phyloP scores from a whole-genome alignment of 108 stramenopile genomes.

The Nitzschia sp. region DNA sequence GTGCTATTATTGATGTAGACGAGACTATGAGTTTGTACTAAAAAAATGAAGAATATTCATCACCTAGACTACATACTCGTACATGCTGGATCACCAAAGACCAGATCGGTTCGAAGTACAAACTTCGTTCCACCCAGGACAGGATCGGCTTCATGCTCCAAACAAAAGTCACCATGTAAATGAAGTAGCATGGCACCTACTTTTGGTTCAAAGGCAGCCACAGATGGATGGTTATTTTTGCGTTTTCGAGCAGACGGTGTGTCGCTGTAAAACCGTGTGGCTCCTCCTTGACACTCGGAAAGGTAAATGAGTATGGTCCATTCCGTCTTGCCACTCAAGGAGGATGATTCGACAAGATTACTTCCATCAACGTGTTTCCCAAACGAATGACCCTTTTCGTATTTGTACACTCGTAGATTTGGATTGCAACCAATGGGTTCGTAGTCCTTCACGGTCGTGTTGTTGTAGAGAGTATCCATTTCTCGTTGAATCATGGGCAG shows the following conservation, averaged over 20 bases:
- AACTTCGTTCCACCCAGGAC: constrained; percentile 84
- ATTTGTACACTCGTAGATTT: constrained; percentile 86
- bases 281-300: constrained; percentile 68
- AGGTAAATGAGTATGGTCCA: constrained; percentile 88
- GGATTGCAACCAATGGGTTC: constrained; percentile 76
- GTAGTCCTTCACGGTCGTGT: constrained; percentile 29
- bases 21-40: no score
- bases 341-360: constrained; percentile 37
- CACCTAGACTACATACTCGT: no score
- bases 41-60: no score
- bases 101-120: constrained; percentile 75
- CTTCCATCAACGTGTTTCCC: constrained; percentile 85
- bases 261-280: constrained; percentile 69
- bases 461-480: constrained; percentile 22
- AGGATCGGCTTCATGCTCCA: constrained; percentile 88
- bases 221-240: background rate
- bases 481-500: constrained; percentile 30
- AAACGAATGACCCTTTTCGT: constrained; percentile 78
- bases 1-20: no score
- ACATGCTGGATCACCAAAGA: constrained; percentile 46
- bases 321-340: constrained; percentile 53
- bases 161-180: constrained; percentile 79
- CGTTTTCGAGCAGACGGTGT: constrained; percentile 18
- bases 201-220: constrained; percentile 64
- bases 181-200: constrained; percentile 79